Evolutionary conservation across 2,329 filamentous ascomycete species (phyloP).

Genomic region (Onygenales sp.): DNA sequence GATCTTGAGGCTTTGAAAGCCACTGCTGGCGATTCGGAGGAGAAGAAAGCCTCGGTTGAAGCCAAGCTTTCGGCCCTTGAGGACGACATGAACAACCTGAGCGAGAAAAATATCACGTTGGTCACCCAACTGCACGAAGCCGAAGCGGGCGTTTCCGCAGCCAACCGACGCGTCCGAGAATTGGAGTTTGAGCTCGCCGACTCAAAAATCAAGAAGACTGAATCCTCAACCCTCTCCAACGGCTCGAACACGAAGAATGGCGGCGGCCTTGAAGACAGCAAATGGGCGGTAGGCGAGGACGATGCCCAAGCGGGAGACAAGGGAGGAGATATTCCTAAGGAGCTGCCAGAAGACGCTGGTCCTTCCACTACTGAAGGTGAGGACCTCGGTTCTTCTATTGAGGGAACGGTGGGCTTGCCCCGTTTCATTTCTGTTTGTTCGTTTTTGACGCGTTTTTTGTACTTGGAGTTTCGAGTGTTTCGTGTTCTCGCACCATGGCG

Average conservation of each 20-base stretch:
- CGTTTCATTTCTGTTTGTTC: slow-evolving; percentile 21
- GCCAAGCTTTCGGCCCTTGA: slow-evolving; percentile 29
- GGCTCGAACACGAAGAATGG: slow-evolving; percentile 10
- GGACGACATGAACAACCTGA: slow-evolving; percentile 17
- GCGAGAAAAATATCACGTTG: slow-evolving; percentile 14
- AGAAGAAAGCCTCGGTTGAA: slow-evolving; percentile 17
- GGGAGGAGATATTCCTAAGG: slow-evolving; percentile 12
- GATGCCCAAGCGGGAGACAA: slow-evolving; percentile 17
- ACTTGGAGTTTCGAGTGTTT: slow-evolving; percentile 16
- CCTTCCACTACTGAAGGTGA: slow-evolving; percentile 34
- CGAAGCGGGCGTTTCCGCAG: slow-evolving; percentile 17
- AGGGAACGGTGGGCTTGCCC: slow-evolving; percentile 39
- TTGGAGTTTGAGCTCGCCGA: slow-evolving; percentile 13
- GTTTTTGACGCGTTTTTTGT: slow-evolving; percentile 6
- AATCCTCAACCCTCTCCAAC: slow-evolving; percentile 9
- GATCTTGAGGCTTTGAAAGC: slow-evolving; percentile 16
- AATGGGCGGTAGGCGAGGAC: slow-evolving; percentile 26
- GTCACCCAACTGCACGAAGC: slow-evolving; percentile 12
- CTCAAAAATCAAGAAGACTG: slow-evolving; percentile 5
- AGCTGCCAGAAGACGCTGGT: slow-evolving; percentile 21
- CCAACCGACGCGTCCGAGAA: slow-evolving; percentile 15
- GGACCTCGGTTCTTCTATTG: slow-evolving; percentile 38
- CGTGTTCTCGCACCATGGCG: slow-evolving; percentile 5
- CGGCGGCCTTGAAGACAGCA: slow-evolving; percentile 29
- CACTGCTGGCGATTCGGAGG: slow-evolving; percentile 4